Conservation (phyloP, 2,329 filamentous ascomycete species). For the Aspergillus flavus region DNA sequence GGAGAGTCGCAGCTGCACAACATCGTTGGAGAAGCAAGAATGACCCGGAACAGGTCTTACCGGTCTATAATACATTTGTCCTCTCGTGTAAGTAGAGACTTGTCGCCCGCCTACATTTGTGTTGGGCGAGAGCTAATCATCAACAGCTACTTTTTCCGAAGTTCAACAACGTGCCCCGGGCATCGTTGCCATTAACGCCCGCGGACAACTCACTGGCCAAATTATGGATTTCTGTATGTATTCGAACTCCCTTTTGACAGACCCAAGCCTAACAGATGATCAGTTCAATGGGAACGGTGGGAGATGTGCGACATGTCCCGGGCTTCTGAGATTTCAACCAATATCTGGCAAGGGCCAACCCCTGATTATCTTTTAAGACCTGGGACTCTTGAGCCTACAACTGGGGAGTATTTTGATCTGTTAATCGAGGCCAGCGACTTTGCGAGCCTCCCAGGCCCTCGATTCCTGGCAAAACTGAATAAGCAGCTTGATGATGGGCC, state of each 20-base stretch:
- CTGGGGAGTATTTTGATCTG: conserved; percentile 70
- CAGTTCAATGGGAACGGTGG: conserved; percentile 76
- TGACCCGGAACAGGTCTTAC: conserved; percentile 57
- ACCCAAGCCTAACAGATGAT: conserved; percentile 13
- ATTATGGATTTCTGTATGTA: conserved; percentile 78
- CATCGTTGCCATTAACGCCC: conserved; percentile 74
- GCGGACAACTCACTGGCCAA: conserved; percentile 71
- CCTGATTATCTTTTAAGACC: conserved; percentile 65
- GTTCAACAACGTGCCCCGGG: conserved; percentile 72
- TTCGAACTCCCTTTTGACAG: neutral
- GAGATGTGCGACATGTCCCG: conserved; percentile 96
- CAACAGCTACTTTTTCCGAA: conserved; percentile 63
- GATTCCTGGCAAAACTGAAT: conserved; percentile 65
- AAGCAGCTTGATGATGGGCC: conserved; percentile 56
- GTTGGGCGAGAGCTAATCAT: conserved; percentile 32
- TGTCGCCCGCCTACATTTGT: conserved; percentile 11
- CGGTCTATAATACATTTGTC: conserved; percentile 84
- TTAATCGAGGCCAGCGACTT: conserved; percentile 87
- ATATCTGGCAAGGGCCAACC: conserved; percentile 88
- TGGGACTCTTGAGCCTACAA: conserved; percentile 45
- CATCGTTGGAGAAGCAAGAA: conserved; percentile 70
- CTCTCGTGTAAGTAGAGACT: conserved; percentile 54
- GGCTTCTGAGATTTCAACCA: conserved; percentile 83
- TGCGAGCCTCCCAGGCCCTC: conserved; percentile 72
- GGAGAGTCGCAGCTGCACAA: conserved; percentile 73